Evolutionary conservation across 495 filamentous ascomycete genomes (phyloP).

Genomic region (Terfezia claveryi): DNA sequence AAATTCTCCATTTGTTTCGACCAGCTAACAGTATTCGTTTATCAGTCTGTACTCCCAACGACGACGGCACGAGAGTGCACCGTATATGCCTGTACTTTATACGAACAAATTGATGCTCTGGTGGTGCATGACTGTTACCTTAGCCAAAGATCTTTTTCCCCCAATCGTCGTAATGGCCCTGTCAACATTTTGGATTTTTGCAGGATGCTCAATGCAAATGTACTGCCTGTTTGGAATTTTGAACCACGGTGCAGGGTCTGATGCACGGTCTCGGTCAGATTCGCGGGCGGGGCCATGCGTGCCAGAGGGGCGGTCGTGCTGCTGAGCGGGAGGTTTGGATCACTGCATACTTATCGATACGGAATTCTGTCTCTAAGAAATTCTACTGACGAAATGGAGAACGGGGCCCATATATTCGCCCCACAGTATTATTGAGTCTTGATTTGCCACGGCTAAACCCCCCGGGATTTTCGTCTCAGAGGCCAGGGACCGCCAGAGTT

Average conservation of each 20-base stretch:
- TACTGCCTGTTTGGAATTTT: slow-evolving; percentile 40
- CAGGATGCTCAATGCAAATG: slow-evolving; percentile 71
- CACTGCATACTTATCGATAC: no score
- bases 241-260: slow-evolving; percentile 28
- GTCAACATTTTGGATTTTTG: slow-evolving; percentile 59
- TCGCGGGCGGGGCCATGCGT: neutral
- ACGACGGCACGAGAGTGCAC: no score
- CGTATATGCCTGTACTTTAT: no score
- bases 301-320: no score
- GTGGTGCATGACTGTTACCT: slow-evolving; percentile 27
- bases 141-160: slow-evolving; percentile 36
- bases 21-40: slow-evolving; percentile 12
- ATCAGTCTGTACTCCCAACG: neutral
- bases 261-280: neutral
- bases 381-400: no score
- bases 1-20: slow-evolving; percentile 4
- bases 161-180: slow-evolving; percentile 64
- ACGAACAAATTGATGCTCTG: neutral
- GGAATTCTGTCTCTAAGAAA: no score
- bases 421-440: no score
- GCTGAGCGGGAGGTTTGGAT: no score
- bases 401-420: no score
- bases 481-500: no score
- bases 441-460: no score
- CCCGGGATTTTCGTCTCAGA: no score